Percentiles rank a stretch among this genome's conserved stretches.
Conservation (phyloP, 2,329 filamentous ascomycete genomes). For the Trematosphaeria pertusa region DNA sequence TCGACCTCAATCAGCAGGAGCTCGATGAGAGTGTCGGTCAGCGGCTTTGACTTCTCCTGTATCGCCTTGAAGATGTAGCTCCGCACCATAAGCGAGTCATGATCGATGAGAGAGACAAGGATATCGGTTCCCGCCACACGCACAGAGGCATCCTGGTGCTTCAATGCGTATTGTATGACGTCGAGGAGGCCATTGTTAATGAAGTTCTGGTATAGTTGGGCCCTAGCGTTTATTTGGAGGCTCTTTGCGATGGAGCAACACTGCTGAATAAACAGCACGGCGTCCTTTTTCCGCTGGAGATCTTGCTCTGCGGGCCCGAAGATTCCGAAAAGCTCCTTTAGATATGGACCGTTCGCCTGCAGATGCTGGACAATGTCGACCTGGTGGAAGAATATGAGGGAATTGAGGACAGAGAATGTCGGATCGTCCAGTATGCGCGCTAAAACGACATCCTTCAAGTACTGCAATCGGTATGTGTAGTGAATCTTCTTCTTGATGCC, state of each 20-base stretch:
- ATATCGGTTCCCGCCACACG: conserved; percentile 94
- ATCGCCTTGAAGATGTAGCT: conserved; percentile 92
- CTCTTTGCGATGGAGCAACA: conserved; percentile 95
- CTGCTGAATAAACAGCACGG: conserved; percentile 94
- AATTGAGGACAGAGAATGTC: conserved; percentile 96
- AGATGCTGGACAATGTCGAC: conserved; percentile 96
- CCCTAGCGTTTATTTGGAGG: conserved; percentile 81
- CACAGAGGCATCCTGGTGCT: conserved; percentile 82
- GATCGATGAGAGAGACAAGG: conserved; percentile 90
- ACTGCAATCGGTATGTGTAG: conserved; percentile 93
- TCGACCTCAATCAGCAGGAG: conserved; percentile 90
- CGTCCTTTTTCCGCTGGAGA: conserved; percentile 83
- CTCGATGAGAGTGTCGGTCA: conserved; percentile 93
- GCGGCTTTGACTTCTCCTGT: conserved; percentile 80
- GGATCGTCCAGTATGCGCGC: conserved; percentile 96
- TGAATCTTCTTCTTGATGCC: conserved; percentile 89
- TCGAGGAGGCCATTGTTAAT: conserved; percentile 84
- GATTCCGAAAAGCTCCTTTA: conserved; percentile 86
- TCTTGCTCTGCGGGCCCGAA: conserved; percentile 72
- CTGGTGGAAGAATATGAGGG: conserved; percentile 98
- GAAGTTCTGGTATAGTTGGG: conserved; percentile 87
- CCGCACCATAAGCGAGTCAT: conserved; percentile 93
- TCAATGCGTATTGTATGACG: conserved; percentile 90
- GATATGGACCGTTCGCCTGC: conserved; percentile 78
- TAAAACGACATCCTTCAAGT: conserved; percentile 97